Evolutionary conservation across 495 filamentous ascomycete species (phyloP), one percentile per base, ranked within the genome.

Genomic region (Penicillium cinerascens): DNA sequence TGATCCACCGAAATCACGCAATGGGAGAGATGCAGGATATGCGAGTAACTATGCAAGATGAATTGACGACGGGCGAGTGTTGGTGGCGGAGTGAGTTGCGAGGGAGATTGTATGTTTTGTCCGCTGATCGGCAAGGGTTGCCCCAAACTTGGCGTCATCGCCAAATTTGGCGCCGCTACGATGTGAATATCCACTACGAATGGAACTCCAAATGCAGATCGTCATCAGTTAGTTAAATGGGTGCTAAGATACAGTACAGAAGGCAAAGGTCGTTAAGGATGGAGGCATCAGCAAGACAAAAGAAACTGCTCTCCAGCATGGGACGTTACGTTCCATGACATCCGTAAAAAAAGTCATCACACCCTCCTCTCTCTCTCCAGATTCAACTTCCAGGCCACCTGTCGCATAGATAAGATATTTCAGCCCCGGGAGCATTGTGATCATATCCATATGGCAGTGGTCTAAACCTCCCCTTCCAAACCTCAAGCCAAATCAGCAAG

Each of bases 161-260:
- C 49, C 42, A 47, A 52, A 35, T 21, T 20, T 42, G 13, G 38
- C 35, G 21, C 39, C 16, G 13, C 29, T 35, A 47, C 27, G 7
- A 40, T 38, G 38, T 23, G 17, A 15, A 18, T 26, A 22, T 44
- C 22, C 27, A 20, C 43, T 26, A 17, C 25, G 27, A 42, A 44
- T 20, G 42, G 4, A 21, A 29, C 29, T 22, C 25, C 40, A 42
- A 49, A 16, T 36, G 47, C 62, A 60, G 55, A 52, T 65, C 59
- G 47, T 66, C 58, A 63, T 66, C 63, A 64, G 60, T 60, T 69
- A n/a, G 64, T 64, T 71, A 75, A 75, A 75, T 72, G 60, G 61
- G 69, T 64, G 70, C 70, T 75, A 75, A 75, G 70, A 71, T 75
- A 75, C 69, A 73, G 49, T 66, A 72, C 66, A 72, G 65, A 75